phyloP scores from a whole-genome alignment of 2,329 filamentous ascomycete genomes.

The Xylaria sp. region DNA sequence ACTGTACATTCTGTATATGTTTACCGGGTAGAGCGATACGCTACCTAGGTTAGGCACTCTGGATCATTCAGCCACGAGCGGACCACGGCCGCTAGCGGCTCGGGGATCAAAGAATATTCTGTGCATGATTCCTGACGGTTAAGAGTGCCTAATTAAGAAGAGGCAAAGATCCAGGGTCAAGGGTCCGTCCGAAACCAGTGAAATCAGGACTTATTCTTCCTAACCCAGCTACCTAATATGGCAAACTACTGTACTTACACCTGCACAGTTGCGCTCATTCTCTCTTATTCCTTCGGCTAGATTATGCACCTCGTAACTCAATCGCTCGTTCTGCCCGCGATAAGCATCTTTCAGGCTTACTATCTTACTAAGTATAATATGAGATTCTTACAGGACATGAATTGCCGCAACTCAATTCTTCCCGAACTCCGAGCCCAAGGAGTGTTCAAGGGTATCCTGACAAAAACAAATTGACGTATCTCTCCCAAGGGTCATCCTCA shows the following conservation, averaged over 20 bases:
- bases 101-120: conserved; percentile 33
- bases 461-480: conserved; percentile 19
- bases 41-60: background rate
- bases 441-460: conserved; percentile 6
- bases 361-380: too few relatives aligned
- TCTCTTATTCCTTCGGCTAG: conserved; percentile 9
- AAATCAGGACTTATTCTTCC: conserved; percentile 25
- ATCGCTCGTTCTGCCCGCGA: background rate
- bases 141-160: conserved; percentile 19
- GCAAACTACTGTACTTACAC: background rate
- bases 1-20: background rate
- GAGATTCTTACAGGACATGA: conserved; percentile 8
- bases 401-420: conserved; percentile 25
- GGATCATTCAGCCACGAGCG: conserved; percentile 12
- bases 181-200: conserved; percentile 24
- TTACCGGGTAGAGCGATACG: background rate
- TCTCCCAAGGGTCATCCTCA: background rate
- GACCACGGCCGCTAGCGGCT: conserved; percentile 19
- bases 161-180: conserved; percentile 15
- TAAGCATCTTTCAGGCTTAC: conserved; percentile 21
- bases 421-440: conserved; percentile 16
- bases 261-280: conserved; percentile 8
- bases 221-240: conserved; percentile 23
- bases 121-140: conserved; percentile 32
- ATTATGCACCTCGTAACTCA: conserved; percentile 21